Percentiles rank a stretch among this genome's conserved stretches.
These are phyloP conservation scores for Verbascum thapsus DNA, from an alignment of 257 asterid genomes.

Conservation along the genomic window DNA sequence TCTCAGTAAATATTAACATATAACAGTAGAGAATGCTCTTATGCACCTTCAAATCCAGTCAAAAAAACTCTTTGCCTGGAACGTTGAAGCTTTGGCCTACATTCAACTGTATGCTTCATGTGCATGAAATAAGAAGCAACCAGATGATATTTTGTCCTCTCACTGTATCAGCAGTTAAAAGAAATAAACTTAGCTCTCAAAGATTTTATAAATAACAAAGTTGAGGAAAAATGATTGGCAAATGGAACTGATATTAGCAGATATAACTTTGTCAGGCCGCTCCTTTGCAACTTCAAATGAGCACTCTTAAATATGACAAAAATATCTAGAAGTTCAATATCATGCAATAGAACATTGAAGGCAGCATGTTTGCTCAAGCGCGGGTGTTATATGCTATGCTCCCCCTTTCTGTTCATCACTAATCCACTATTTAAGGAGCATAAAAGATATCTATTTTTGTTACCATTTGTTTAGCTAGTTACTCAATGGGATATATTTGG, in stretches of 20 bases:
- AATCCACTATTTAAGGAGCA: too few relatives aligned
- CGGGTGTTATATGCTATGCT: too few relatives aligned
- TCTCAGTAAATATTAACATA: not conserved
- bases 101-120: not conserved
- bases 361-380: too few relatives aligned
- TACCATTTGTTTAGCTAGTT: too few relatives aligned
- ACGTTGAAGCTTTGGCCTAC: not conserved
- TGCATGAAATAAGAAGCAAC: constrained; percentile 4
- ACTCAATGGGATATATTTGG: not conserved
- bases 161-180: constrained; percentile 19
- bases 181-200: not conserved
- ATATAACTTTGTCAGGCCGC: not conserved
- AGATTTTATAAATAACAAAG: not conserved
- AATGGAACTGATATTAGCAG: not conserved
- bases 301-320: too few relatives aligned
- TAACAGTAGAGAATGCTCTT: constrained; percentile 1
- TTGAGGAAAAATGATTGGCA: not conserved
- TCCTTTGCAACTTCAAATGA: constrained; percentile 3
- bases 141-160: constrained; percentile 2
- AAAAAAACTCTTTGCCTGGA: not conserved
- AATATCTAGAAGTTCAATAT: too few relatives aligned
- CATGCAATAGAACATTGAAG: not conserved
- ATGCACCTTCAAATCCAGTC: constrained; percentile 15
- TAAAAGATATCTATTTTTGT: too few relatives aligned
- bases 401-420: too few relatives aligned